Evolutionary conservation across 768 basidiomycete species (phyloP).

Genomic region (Rickenella mellea): DNA sequence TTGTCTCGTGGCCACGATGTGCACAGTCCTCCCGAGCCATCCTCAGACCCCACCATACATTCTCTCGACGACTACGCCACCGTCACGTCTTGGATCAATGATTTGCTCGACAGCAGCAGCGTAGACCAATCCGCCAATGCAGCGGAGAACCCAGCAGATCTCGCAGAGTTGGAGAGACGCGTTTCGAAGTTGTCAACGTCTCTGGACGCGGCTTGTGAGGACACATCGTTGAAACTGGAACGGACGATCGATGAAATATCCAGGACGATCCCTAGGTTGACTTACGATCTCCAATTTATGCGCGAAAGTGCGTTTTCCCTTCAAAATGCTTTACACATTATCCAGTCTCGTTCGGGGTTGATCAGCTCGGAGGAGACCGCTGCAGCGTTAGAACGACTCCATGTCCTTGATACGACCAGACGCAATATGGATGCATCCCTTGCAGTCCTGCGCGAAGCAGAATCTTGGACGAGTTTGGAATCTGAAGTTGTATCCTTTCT

Average conservation of each 20-base stretch:
- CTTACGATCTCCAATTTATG: slow-evolving; percentile 97
- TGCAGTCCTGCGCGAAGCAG: slow-evolving; percentile 87
- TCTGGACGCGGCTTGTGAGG: slow-evolving; percentile 82
- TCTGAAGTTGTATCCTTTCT: slow-evolving; percentile 85
- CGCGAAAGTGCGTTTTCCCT: slow-evolving; percentile 81
- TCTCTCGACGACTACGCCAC: slow-evolving; percentile 53
- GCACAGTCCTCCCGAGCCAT: no score
- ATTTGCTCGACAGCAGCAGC: slow-evolving; percentile 34
- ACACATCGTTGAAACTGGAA: slow-evolving; percentile 81
- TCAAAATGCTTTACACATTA: slow-evolving; percentile 51
- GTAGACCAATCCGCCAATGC: slow-evolving; percentile 15
- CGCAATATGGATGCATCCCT: slow-evolving; percentile 80
- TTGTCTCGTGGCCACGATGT: no score
- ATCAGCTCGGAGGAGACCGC: slow-evolving; percentile 49
- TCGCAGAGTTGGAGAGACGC: slow-evolving; percentile 59
- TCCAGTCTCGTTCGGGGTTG: slow-evolving; percentile 35
- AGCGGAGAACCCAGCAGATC: slow-evolving; percentile 21
- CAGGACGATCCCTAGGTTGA: slow-evolving; percentile 78
- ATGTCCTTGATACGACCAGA: slow-evolving; percentile 75
- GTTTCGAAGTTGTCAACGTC: slow-evolving; percentile 67
- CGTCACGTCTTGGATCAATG: slow-evolving; percentile 65
- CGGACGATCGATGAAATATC: slow-evolving; percentile 89
- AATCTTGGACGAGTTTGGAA: slow-evolving; percentile 94
- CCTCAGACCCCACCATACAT: no score
- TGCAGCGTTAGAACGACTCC: slow-evolving; percentile 65